Evolutionary conservation across 176 grass and related monocot genomes (phyloP).

Genomic region (Rhipidocladum racemiflorum): DNA sequence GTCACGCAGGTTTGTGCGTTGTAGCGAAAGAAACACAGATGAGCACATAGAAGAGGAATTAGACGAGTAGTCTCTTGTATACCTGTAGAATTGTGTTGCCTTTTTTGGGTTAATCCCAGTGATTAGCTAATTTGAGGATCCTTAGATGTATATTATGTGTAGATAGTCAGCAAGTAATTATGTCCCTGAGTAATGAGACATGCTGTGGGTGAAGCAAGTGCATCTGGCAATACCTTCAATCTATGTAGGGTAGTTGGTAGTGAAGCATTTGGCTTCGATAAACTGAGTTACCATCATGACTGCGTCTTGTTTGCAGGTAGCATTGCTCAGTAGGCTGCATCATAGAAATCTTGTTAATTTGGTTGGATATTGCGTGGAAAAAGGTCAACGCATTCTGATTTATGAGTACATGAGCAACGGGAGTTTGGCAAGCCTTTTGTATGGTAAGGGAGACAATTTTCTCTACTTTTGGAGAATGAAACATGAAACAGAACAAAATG

Average conservation of each 20-base stretch:
- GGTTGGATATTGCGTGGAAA: constrained; percentile 95
- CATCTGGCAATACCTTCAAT: constrained; percentile 2
- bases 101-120: not conserved
- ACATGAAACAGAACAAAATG: not conserved
- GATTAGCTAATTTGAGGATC: not conserved
- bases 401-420: constrained; percentile 99
- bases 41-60: not conserved
- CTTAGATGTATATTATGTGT: not conserved
- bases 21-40: not conserved
- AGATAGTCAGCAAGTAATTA: not conserved
- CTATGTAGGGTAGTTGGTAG: constrained; percentile 7
- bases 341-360: constrained; percentile 99
- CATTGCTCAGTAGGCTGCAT: constrained; percentile 92
- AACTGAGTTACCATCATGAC: constrained; percentile 12
- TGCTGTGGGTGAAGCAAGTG: constrained; percentile 2
- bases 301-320: constrained; percentile 54
- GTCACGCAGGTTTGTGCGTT: not conserved
- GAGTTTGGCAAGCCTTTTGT: constrained; percentile 78
- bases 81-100: not conserved
- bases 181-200: constrained; percentile 22
- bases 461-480: not conserved
- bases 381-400: constrained; percentile 77
- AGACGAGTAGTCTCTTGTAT: not conserved
- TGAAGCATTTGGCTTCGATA: constrained; percentile 19
- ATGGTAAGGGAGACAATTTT: constrained; percentile 51